phyloP scores from a whole-genome alignment of 129 eudicot species.

The Flaveria robusta region DNA sequence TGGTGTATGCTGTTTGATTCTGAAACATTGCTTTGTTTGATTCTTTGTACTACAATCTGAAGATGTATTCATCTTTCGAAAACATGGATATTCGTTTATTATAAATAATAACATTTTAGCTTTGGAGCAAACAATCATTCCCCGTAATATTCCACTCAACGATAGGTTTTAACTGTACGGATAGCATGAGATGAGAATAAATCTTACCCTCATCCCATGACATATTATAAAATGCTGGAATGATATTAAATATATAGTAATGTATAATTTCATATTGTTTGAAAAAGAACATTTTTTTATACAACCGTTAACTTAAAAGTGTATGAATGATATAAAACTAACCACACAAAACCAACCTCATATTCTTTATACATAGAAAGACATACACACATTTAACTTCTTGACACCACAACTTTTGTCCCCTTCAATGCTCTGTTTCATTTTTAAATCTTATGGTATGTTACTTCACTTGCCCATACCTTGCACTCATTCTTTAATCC shows the following conservation, averaged over 20 bases:
- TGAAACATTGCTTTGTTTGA: neutral
- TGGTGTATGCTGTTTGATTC: neutral
- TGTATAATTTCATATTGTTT: neutral
- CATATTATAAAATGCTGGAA: neutral
- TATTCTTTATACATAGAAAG: neutral
- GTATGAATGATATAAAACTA: neutral
- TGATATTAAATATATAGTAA: no score
- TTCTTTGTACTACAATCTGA: neutral
- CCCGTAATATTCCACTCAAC: no score
- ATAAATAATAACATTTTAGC: neutral
- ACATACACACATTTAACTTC: neutral
- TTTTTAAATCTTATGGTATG: neutral
- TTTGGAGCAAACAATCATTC: no score
- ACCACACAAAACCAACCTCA: constrained; percentile 4
- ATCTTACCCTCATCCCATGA: no score
- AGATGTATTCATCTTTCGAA: neutral
- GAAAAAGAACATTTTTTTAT: neutral
- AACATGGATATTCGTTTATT: neutral
- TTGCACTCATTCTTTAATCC: neutral
- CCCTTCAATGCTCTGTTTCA: constrained; percentile 5
- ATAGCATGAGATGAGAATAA: no score
- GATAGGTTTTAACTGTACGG: no score
- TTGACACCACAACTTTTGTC: neutral
- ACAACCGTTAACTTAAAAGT: neutral
- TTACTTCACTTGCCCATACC: constrained; percentile 3